These are phyloP conservation scores for Scalesia atractyloides DNA, from an alignment of 129 eudicot species.

Conservation along the genomic window DNA sequence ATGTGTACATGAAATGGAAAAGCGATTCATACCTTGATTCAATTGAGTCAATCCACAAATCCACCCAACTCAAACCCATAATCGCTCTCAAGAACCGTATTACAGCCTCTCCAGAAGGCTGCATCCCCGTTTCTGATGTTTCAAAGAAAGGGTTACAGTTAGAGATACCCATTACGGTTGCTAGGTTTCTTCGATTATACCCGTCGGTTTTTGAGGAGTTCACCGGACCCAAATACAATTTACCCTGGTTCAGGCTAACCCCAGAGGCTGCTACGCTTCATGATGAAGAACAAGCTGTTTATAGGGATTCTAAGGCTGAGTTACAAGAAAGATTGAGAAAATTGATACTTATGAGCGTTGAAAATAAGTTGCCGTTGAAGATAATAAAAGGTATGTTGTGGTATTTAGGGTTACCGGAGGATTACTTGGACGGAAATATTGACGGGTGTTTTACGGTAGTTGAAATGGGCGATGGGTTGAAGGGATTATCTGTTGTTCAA, in stretches of 20 bases:
- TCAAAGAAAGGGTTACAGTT: constrained; percentile 64
- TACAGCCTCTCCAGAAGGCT: constrained; percentile 48
- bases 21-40: constrained; percentile 67
- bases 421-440: constrained; percentile 49
- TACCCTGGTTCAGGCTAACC: constrained; percentile 89
- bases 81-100: constrained; percentile 69
- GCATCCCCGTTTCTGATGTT: constrained; percentile 74
- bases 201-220: constrained; percentile 83
- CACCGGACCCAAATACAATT: constrained; percentile 57
- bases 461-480: constrained; percentile 69
- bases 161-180: constrained; percentile 64
- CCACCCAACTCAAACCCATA: constrained; percentile 63
- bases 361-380: constrained; percentile 68
- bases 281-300: constrained; percentile 56
- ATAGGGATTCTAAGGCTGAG: constrained; percentile 50
- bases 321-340: constrained; percentile 57
- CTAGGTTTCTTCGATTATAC: constrained; percentile 62
- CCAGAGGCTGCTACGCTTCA: constrained; percentile 51
- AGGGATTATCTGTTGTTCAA: constrained; percentile 57
- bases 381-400: constrained; percentile 67
- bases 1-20: constrained; percentile 89
- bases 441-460: constrained; percentile 61
- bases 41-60: constrained; percentile 57
- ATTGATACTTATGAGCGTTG: constrained; percentile 64
- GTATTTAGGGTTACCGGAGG: constrained; percentile 81